Evolutionary conservation across 371 early-diverging fungal species (phyloP).

Genomic region (Mucor sp.): DNA sequence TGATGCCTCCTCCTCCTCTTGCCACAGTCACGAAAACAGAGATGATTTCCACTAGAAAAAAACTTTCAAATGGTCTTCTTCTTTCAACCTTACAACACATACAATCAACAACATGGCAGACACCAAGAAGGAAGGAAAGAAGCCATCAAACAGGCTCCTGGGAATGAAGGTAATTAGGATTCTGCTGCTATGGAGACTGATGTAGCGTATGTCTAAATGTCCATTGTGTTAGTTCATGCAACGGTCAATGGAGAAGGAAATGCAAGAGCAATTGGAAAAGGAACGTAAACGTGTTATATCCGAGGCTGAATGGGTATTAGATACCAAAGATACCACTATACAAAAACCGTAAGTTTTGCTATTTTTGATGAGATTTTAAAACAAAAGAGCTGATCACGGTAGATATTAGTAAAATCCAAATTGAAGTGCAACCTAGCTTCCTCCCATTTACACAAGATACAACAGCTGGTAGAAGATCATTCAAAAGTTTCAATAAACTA

Average conservation of each 20-base stretch:
- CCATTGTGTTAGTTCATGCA: slow-evolving; percentile 54
- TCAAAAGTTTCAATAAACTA: slow-evolving; percentile 51
- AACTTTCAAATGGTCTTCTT: background rate
- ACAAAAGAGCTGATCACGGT: background rate
- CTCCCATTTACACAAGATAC: slow-evolving; percentile 41
- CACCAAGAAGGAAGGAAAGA: slow-evolving; percentile 27
- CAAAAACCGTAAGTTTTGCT: slow-evolving; percentile 50
- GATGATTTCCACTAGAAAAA: background rate
- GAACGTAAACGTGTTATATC: slow-evolving; percentile 57
- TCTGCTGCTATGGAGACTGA: background rate
- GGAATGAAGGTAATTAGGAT: slow-evolving; percentile 44
- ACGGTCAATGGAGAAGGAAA: slow-evolving; percentile 49
- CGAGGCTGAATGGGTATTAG: slow-evolving; percentile 61
- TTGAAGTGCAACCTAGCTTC: slow-evolving; percentile 57
- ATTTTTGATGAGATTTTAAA: no score
- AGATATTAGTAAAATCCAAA: slow-evolving; percentile 48
- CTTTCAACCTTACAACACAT: no score
- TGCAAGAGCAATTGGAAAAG: slow-evolving; percentile 28
- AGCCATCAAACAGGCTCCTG: slow-evolving; percentile 44
- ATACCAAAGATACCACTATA: slow-evolving; percentile 40
- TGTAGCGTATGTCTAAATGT: background rate
- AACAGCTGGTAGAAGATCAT: slow-evolving; percentile 50
- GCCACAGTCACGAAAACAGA: background rate
- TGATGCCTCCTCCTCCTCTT: background rate
- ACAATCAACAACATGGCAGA: slow-evolving; percentile 2